A percentile compares a stretch with the other conserved stretches of the same genome.
Evolutionary conservation across 768 basidiomycete genomes (phyloP).

Genomic region (Trametes cinnabarina): DNA sequence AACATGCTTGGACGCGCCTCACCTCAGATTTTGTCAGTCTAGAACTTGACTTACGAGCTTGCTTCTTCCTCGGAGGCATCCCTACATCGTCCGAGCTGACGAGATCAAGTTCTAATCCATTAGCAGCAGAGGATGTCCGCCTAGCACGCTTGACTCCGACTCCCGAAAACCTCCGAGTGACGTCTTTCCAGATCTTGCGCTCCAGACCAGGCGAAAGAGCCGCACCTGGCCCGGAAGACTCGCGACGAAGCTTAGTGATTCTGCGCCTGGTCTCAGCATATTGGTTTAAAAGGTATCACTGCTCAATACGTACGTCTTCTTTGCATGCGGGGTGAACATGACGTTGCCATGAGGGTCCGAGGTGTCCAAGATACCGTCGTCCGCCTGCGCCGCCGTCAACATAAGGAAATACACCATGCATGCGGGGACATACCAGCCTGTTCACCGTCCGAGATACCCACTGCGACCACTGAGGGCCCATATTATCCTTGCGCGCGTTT

Average conservation of each 20-base stretch:
- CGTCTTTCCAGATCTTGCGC: conserved; percentile 40
- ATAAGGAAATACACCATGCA: neutral
- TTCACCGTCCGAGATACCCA: conserved; percentile 47
- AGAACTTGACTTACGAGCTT: conserved; percentile 28
- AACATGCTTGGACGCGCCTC: neutral
- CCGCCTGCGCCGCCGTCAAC: conserved; percentile 33
- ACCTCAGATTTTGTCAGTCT: conserved; percentile 46
- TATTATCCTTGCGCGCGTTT: conserved; percentile 40
- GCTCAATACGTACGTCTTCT: conserved; percentile 41
- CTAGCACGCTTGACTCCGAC: conserved; percentile 28
- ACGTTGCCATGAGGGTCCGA: conserved; percentile 37
- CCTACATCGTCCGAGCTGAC: conserved; percentile 13
- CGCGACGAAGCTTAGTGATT: conserved; percentile 35
- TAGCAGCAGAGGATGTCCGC: neutral
- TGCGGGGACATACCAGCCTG: conserved; percentile 36
- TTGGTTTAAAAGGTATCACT: too few species aligned
- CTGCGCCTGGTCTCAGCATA: conserved; percentile 26
- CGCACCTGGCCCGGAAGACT: conserved; percentile 27
- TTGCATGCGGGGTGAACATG: conserved; percentile 42
- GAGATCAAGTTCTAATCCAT: neutral
- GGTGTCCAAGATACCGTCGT: conserved; percentile 42
- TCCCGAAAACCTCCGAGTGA: conserved; percentile 29
- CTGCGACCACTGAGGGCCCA: conserved; percentile 48
- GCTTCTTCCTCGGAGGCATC: conserved; percentile 13
- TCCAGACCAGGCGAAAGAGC: conserved; percentile 31